A percentile compares a stretch with the other conserved stretches of the same genome.
Evolutionary conservation across 257 asterid species (phyloP).

Genomic region (Nicotiana otophora): DNA sequence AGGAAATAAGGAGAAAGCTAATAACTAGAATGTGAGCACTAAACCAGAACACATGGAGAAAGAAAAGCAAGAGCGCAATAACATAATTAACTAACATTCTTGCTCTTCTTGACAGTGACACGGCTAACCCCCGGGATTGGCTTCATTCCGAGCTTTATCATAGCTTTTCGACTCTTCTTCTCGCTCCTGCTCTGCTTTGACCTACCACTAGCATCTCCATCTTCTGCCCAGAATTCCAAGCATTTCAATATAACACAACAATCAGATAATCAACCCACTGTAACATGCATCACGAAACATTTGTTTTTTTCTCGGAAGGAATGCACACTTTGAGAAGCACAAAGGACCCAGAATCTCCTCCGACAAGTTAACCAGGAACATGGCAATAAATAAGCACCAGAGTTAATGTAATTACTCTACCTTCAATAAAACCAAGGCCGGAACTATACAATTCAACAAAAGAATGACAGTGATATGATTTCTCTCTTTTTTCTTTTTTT

Average conservation of each 20-base stretch:
- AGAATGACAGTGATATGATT: too few species aligned
- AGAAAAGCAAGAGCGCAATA: not conserved
- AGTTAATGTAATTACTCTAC: not conserved
- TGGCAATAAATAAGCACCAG: not conserved
- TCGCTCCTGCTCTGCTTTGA: conserved; percentile 64
- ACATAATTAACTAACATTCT: conserved; percentile 33
- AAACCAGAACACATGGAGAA: not conserved
- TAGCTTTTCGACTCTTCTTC: conserved; percentile 65
- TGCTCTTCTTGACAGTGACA: conserved; percentile 64
- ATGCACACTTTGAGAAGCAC: not conserved
- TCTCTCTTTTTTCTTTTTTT: too few species aligned
- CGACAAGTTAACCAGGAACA: not conserved
- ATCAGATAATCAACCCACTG: too few species aligned
- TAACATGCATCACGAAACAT: too few species aligned
- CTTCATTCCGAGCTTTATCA: conserved; percentile 66
- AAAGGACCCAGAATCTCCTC: not conserved
- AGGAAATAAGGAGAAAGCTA: conserved; percentile 17
- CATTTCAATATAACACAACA: too few species aligned
- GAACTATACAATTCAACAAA: not conserved
- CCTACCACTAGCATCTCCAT: conserved; percentile 22
- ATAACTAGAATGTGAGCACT: not conserved
- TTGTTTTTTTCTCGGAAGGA: not conserved
- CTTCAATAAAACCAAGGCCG: not conserved
- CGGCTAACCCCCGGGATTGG: conserved; percentile 56
- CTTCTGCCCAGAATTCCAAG: too few species aligned